These are phyloP conservation scores for Osmanthus fragrans DNA, from an alignment of 257 asterid genomes.

Conservation along the genomic window DNA sequence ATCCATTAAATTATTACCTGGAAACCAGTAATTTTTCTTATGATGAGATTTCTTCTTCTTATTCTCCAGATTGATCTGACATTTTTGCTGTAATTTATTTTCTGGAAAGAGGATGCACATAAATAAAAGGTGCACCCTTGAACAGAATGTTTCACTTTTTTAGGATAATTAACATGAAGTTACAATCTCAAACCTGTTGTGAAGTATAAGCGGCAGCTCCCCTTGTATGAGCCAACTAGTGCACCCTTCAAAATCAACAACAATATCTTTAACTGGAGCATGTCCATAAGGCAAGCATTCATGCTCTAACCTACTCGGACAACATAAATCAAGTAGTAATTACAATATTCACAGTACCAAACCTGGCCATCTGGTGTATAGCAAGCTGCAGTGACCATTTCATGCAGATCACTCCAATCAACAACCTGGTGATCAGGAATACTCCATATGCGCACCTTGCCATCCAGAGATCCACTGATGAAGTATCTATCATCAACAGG, in stretches of 20 bases:
- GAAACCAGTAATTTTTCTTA: conserved; percentile 96
- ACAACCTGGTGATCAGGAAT: conserved; percentile 92
- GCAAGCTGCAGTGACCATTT: conserved; percentile 99
- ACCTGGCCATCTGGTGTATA: conserved; percentile 99
- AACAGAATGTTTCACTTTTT: conserved; percentile 18
- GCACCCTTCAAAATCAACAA: conserved; percentile 67
- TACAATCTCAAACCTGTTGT: conserved; percentile 62
- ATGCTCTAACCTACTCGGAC: conserved; percentile 16
- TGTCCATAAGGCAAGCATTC: conserved; percentile 9
- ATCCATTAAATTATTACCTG: conserved; percentile 58
- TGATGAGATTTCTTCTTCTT: conserved; percentile 91
- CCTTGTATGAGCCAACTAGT: conserved; percentile 90
- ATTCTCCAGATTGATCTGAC: conserved; percentile 84
- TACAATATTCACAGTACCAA: conserved; percentile 27
- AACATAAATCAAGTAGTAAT: conserved; percentile 17
- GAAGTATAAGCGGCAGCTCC: conserved; percentile 82
- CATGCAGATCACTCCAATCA: conserved; percentile 97
- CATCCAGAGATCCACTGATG: conserved; percentile 97
- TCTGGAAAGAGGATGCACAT: conserved; percentile 44
- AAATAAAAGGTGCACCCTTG: conserved; percentile 19
- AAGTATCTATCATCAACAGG: conserved; percentile 96
- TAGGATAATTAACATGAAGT: conserved; percentile 4
- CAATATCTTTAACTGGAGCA: conserved; percentile 15
- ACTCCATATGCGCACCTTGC: conserved; percentile 98
- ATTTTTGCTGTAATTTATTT: conserved; percentile 72